Evolutionary conservation across 1,284 basidiomycete genomes (phyloP), one percentile per base, ranked within the genome.

Genomic region (Erythrobasidium hasegawianum): DNA sequence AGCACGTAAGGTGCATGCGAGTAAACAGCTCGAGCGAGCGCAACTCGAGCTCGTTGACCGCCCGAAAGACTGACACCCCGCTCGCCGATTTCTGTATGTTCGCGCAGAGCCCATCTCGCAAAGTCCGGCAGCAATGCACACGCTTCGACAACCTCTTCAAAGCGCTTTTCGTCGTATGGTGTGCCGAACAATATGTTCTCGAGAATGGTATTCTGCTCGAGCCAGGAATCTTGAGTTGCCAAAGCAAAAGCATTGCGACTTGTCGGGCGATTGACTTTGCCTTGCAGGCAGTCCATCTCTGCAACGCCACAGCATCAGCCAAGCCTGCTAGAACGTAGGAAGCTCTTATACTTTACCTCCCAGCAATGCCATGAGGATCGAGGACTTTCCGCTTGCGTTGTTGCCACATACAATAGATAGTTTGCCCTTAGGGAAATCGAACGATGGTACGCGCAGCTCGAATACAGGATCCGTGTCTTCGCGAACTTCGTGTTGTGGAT

Each of bases 31-130:
- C 95, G 86, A 27, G 94, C 94, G 10, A 95, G 62, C 0, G 62
- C 62, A 20, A 65, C 26, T 47, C 62, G 40, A 24, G 62, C 62
- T 29, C 54, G 53, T 43, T 65, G 62, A 0, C 62, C 62, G 22
- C 62, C 62, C 4, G 62, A 65, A 9, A 65, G 45, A 75, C 91
- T 91, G 10, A 92, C 84, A 8, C 81, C 81, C 54, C 79, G 77
- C 68, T 81, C 80, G 26, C 89, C 74, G 49, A 78, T 75, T 60
- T 77, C 75, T 1, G 79, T 76, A 54, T 65, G 41, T 26, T 97
- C 95, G 2, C 93, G 90, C 73, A 94, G 91, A 75, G 97, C 92
- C 22, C 97, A 81, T 57, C 94, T 90, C 60, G 87, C 83, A 50
- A 97, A 81, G 76, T 98, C 95, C 43, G 83, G 84, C 29, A 86